Evolutionary conservation across 2,329 filamentous ascomycete species (phyloP).

Genomic region (Pseudogymnoascus sp.): DNA sequence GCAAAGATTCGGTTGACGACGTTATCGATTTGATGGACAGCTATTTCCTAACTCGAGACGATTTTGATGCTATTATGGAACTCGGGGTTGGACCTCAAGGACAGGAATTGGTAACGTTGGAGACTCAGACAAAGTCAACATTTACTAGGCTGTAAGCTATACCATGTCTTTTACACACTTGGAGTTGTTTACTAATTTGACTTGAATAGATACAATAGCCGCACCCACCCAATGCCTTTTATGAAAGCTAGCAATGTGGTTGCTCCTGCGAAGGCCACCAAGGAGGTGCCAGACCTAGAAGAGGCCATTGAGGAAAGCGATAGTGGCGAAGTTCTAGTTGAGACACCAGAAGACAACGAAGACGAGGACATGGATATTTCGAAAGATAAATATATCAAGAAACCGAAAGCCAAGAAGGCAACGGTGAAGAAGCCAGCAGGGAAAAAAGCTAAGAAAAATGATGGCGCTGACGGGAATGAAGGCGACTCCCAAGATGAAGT

Average conservation of each 20-base stretch:
- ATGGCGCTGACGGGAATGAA: constrained; percentile 16
- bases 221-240: constrained; percentile 84
- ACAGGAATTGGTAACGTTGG: constrained; percentile 67
- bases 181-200: neutral
- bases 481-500: constrained; percentile 21
- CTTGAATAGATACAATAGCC: constrained; percentile 64
- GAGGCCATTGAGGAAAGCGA: constrained; percentile 93
- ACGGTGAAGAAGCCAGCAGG: constrained; percentile 43
- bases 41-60: constrained; percentile 90
- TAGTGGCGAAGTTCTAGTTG: constrained; percentile 54
- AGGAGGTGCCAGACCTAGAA: constrained; percentile 85
- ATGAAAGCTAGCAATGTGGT: constrained; percentile 81
- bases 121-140: constrained; percentile 74
- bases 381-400: constrained; percentile 94
- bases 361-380: constrained; percentile 75
- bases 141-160: constrained; percentile 77
- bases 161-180: neutral
- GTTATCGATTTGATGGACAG: constrained; percentile 96
- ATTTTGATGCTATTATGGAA: constrained; percentile 89
- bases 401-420: constrained; percentile 66
- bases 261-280: constrained; percentile 61
- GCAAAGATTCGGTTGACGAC: constrained; percentile 71
- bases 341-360: constrained; percentile 53
- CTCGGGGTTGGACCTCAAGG: constrained; percentile 80
- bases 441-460: constrained; percentile 27